These are phyloP conservation scores for Venturiaceae sp. DNA, from an alignment of 2,329 filamentous ascomycete species.

Conservation along the genomic window DNA sequence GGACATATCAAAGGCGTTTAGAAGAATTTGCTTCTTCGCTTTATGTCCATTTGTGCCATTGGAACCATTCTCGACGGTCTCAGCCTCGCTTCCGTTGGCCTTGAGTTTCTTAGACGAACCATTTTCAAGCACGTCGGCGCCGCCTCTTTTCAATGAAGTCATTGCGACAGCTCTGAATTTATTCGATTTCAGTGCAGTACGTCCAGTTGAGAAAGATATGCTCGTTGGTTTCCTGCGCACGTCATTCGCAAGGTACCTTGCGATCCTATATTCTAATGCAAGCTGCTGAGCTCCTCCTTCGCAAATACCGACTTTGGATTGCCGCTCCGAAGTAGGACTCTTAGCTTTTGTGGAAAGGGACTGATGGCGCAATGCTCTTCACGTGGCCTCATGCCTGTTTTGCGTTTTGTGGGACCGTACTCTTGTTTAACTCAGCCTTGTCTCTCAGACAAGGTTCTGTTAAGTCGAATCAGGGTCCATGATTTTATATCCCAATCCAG, in stretches of 20 bases:
- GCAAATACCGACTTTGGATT: background rate
- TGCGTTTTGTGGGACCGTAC: too few relatives aligned
- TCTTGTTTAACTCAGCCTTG: background rate
- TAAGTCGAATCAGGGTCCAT: background rate
- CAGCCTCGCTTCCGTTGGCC: slow-evolving; percentile 10
- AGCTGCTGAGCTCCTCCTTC: background rate
- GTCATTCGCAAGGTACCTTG: background rate
- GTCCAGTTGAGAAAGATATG: too few relatives aligned
- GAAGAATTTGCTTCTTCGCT: slow-evolving; percentile 44
- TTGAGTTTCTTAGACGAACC: background rate
- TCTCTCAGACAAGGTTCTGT: background rate
- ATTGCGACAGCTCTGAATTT: background rate
- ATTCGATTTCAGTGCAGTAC: too few relatives aligned
- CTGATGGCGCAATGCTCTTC: background rate
- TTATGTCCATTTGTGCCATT: background rate
- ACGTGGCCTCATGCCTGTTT: background rate
- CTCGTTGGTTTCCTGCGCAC: background rate
- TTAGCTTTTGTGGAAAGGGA: background rate
- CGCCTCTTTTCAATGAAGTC: background rate
- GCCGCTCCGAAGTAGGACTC: background rate
- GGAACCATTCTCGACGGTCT: slow-evolving; percentile 9
- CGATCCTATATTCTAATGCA: background rate
- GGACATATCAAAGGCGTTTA: slow-evolving; percentile 59
- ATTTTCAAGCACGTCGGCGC: background rate
- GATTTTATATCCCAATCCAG: background rate